Evolutionary conservation across 2,329 filamentous ascomycete species (phyloP), one percentile per base, ranked within the genome.

Genomic region (Colletotrichum sp.): DNA sequence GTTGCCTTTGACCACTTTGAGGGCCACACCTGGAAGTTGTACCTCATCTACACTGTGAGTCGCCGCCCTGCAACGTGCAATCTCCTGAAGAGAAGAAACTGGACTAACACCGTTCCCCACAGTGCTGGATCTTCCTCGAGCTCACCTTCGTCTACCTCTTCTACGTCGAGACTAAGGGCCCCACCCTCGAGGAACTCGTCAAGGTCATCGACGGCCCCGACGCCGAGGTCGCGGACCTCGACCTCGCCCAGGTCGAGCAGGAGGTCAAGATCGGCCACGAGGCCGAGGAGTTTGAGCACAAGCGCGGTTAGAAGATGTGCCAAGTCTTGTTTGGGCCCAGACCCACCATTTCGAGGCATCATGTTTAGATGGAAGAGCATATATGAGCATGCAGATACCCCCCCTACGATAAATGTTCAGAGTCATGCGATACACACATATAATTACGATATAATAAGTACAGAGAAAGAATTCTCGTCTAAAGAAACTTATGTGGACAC

Each of bases 141-240:
- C 83, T 92, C 70, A 84, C 82, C 80, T 90, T 90, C 81, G 87
- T 92, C 77, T 92, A 90, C 83, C 89, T 87, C 81, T 87, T 87
- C 85, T 88, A 87, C 80, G 84, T 93, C 78, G 92, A 94, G 84
- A 93, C 92, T 52, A 88, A 88, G 78, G 91, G 92, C 36, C 90
- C 90, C 3, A 93, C 92, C 21, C 91, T 93, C 43, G 92, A 93
- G 84, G 92, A 93, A 83, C 88, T 94, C 65, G 91, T 90, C 81
- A 91, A 91, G 84, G 89, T 93, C 83, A 93, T 93, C 82, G 92
- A 93, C 78, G 92, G 91, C 52, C 89, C 92, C 36, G 84, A 88
- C 21, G 91, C 90, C 43, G 78, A 83, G 61, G 88, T 89, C 18
- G 87, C 85, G 7, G 84, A 85, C 74, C 75, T 90, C 71, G 85